Percentiles rank a stretch among this genome's conserved stretches.
Conservation (phyloP, 192 early-diverging fungal species). For the Podila minutissima region DNA sequence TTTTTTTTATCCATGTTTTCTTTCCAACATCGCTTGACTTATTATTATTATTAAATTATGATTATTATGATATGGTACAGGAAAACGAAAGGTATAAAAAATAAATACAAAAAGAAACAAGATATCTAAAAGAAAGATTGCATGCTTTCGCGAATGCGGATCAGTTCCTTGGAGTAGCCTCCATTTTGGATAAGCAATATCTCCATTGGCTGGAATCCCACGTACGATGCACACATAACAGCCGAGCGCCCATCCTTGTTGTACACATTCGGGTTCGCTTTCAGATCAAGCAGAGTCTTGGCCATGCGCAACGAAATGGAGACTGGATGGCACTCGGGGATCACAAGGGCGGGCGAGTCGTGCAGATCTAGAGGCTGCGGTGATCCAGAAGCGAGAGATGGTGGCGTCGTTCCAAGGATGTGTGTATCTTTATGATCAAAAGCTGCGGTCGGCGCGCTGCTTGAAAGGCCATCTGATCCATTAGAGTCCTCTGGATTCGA, state of each 20-base stretch:
- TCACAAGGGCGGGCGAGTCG: background rate
- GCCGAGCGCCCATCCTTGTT: constrained; percentile 42
- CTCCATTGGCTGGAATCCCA: constrained; percentile 46
- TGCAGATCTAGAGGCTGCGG: background rate
- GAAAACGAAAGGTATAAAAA: background rate
- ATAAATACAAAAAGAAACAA: constrained; percentile 9
- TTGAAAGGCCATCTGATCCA: constrained; percentile 11
- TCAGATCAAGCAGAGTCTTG: constrained; percentile 11
- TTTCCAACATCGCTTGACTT: no score
- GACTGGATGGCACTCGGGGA: constrained; percentile 36
- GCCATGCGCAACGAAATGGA: constrained; percentile 33
- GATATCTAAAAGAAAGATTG: background rate
- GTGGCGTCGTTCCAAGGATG: background rate
- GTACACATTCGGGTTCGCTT: constrained; percentile 41
- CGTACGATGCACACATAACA: constrained; percentile 34
- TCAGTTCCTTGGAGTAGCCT: constrained; percentile 36
- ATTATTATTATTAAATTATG: no score
- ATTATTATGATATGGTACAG: background rate
- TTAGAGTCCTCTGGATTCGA: constrained; percentile 26
- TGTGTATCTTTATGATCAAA: background rate
- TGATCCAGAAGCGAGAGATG: background rate
- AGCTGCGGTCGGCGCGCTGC: background rate
- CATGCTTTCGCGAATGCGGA: constrained; percentile 43
- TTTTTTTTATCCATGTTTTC: no score
- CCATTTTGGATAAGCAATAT: constrained; percentile 24